A percentile compares a stretch with the other conserved stretches of the same genome.
Evolutionary conservation across 495 filamentous ascomycete species (phyloP).

Genomic region (Xylaria intraflava): DNA sequence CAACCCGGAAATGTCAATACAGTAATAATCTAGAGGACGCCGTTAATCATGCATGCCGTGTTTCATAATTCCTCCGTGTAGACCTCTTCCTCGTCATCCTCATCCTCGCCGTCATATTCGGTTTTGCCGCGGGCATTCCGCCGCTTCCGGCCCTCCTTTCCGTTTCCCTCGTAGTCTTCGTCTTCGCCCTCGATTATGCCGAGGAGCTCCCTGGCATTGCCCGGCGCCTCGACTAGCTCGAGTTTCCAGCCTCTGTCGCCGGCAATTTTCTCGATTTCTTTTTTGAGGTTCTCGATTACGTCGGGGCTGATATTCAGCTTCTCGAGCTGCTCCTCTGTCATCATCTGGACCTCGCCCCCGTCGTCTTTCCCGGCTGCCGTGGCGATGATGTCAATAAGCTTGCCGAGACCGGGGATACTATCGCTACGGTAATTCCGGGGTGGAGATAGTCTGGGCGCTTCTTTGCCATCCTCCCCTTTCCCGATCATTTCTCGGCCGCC

Average conservation of each 20-base stretch:
- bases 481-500: conserved; percentile 48
- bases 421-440: conserved; percentile 29
- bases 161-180: conserved; percentile 32
- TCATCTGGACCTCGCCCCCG: conserved; percentile 47
- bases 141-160: conserved; percentile 3
- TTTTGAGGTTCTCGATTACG: conserved; percentile 56
- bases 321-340: conserved; percentile 57
- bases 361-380: conserved; percentile 41
- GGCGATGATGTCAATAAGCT: conserved; percentile 30
- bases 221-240: conserved; percentile 41
- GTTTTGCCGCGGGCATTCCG: neutral
- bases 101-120: conserved; percentile 6
- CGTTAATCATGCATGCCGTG: conserved; percentile 11
- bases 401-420: conserved; percentile 10
- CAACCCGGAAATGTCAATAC: no score
- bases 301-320: conserved; percentile 64
- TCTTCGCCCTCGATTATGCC: conserved; percentile 42
- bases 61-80: conserved; percentile 42
- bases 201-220: conserved; percentile 33
- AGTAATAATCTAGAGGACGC: conserved; percentile 16
- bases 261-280: conserved; percentile 47
- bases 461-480: conserved; percentile 34
- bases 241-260: conserved; percentile 52
- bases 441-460: conserved; percentile 29
- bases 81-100: conserved; percentile 34